Conservation (phyloP, 495 filamentous ascomycete genomes). For the Friedmanniomyces endolithicus region DNA sequence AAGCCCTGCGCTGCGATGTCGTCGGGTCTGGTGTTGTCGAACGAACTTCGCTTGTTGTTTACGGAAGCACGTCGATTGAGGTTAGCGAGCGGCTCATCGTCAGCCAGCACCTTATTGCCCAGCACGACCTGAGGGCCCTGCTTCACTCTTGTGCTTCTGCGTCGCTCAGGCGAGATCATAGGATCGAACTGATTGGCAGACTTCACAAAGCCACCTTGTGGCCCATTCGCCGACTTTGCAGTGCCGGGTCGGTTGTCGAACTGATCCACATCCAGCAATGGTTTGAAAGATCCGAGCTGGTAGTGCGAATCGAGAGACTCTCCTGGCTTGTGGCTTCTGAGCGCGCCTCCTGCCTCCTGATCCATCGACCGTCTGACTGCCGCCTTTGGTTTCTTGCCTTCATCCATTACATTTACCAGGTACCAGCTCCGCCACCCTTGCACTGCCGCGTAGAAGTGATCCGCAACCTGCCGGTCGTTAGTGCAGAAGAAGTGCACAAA, state of each 20-base stretch:
- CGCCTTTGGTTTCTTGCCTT: constrained; percentile 33
- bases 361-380: constrained; percentile 1
- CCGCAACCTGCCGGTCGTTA: constrained; percentile 52
- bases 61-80: constrained; percentile 3
- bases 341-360: not conserved
- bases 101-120: constrained; percentile 18
- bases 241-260: constrained; percentile 26
- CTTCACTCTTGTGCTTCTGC: constrained; percentile 2
- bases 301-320: constrained; percentile 34
- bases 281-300: constrained; percentile 44
- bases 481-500: constrained; percentile 88
- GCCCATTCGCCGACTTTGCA: constrained; percentile 16
- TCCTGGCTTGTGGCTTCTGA: constrained; percentile 5
- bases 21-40: constrained; percentile 3
- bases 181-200: constrained; percentile 14
- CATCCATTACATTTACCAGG: constrained; percentile 53
- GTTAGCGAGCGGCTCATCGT: constrained; percentile 22
- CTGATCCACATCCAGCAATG: constrained; percentile 40
- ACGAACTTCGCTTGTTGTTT: constrained; percentile 5
- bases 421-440: constrained; percentile 87
- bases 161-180: constrained; percentile 10
- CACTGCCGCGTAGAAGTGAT: constrained; percentile 54
- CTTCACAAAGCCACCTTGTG: constrained; percentile 8
- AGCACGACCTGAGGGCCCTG: constrained; percentile 3
- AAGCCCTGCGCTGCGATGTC: constrained; percentile 45